Evolutionary conservation across 768 basidiomycete species (phyloP).

Genomic region (Leccinum uliginosum): DNA sequence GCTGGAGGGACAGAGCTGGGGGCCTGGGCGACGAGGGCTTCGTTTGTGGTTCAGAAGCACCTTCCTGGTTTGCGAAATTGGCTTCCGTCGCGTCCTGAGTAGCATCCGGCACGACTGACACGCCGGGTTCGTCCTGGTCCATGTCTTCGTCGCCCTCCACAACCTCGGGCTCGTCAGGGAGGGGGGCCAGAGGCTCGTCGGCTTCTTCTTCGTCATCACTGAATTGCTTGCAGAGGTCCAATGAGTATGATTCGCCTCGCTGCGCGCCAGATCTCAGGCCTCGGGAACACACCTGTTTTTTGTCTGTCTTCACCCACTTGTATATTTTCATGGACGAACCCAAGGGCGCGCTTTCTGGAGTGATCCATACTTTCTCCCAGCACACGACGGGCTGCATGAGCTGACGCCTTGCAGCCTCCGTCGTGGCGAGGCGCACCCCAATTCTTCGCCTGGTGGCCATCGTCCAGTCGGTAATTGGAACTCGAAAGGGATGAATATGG

Average conservation of each 20-base stretch:
- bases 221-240: conserved; percentile 57
- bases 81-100: conserved; percentile 38
- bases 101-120: conserved; percentile 38
- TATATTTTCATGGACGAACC: conserved; percentile 61
- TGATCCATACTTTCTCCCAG: conserved; percentile 77
- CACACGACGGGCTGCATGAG: conserved; percentile 87
- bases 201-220: conserved; percentile 80
- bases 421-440: conserved; percentile 70
- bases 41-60: conserved; percentile 47
- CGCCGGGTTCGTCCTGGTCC: conserved; percentile 57
- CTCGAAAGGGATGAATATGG: background rate
- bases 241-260: conserved; percentile 2
- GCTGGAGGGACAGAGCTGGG: conserved; percentile 52
- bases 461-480: background rate
- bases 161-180: conserved; percentile 73
- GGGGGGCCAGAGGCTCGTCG: conserved; percentile 76
- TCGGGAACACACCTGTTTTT: conserved; percentile 53
- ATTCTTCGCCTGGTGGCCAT: conserved; percentile 77
- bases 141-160: conserved; percentile 74
- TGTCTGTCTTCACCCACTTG: conserved; percentile 81
- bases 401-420: conserved; percentile 76
- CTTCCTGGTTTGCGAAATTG: conserved; percentile 31
- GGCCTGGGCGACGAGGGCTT: conserved; percentile 69
- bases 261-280: background rate
- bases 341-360: conserved; percentile 50